These are phyloP conservation scores for Neurospora pannonica DNA, from an alignment of 495 filamentous ascomycete species.

Conservation along the genomic window DNA sequence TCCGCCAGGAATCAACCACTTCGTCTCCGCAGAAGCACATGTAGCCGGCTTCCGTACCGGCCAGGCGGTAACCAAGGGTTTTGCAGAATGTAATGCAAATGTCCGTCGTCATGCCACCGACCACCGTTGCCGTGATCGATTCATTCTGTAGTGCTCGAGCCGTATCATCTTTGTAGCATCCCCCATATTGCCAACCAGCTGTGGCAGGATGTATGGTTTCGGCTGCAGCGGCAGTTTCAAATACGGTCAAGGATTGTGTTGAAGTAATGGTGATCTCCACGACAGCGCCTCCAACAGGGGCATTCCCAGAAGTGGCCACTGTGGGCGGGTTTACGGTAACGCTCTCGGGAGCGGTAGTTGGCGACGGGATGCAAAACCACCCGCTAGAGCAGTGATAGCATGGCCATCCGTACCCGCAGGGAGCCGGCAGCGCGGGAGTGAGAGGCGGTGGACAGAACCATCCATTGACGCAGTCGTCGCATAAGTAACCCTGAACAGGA, in stretches of 20 bases:
- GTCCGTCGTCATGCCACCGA: constrained; percentile 38
- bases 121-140: constrained; percentile 14
- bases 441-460: constrained; percentile 35
- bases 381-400: constrained; percentile 29
- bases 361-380: constrained; percentile 30
- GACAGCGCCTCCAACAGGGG: neutral
- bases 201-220: constrained; percentile 12
- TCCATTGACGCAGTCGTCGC: constrained; percentile 29
- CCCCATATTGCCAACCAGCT: constrained; percentile 44
- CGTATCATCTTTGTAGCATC: constrained; percentile 45
- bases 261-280: neutral
- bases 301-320: neutral
- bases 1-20: constrained; percentile 23
- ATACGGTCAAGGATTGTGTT: neutral
- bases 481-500: constrained; percentile 30
- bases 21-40: constrained; percentile 53
- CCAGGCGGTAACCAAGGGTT: constrained; percentile 35
- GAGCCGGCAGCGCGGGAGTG: constrained; percentile 31
- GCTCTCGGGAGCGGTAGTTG: constrained; percentile 10
- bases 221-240: constrained; percentile 4
- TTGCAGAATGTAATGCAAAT: constrained; percentile 48
- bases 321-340: neutral
- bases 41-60: constrained; percentile 50
- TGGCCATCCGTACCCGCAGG: constrained; percentile 33
- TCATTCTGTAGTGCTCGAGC: constrained; percentile 40